A percentile compares a stretch with the other conserved stretches of the same genome.
phyloP scores from a whole-genome alignment of 2,329 filamentous ascomycete genomes.

The Diaporthe batatas region DNA sequence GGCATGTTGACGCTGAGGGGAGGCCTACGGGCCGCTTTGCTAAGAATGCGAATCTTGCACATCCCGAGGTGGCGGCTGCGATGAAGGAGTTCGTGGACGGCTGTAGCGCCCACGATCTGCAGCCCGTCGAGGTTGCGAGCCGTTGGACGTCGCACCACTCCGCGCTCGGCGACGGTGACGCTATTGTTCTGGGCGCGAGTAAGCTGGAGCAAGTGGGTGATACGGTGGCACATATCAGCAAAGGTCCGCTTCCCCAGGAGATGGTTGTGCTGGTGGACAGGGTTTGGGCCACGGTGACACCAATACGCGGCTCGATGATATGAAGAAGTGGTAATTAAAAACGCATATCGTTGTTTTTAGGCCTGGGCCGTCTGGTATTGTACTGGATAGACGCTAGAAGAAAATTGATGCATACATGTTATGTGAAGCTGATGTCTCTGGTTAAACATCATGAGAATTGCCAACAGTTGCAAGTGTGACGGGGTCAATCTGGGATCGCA shows the following conservation, averaged over 20 bases:
- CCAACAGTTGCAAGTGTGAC: no score
- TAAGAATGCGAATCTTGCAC: slow-evolving; percentile 48
- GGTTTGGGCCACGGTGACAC: slow-evolving; percentile 25
- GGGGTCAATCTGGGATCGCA: no score
- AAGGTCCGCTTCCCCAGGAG: slow-evolving; percentile 15
- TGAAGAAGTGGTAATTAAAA: neutral
- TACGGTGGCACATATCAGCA: slow-evolving; percentile 26
- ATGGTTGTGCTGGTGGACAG: slow-evolving; percentile 1
- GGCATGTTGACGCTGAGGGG: slow-evolving; percentile 47
- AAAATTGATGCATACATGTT: neutral
- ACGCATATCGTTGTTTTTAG: neutral
- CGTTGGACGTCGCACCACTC: slow-evolving; percentile 44
- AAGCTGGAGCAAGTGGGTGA: slow-evolving; percentile 40
- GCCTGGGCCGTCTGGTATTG: no score
- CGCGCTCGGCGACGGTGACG: slow-evolving; percentile 39
- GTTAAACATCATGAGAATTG: no score
- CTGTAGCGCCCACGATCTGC: slow-evolving; percentile 45
- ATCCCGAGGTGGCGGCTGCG: slow-evolving; percentile 47
- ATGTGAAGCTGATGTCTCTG: no score
- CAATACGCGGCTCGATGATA: slow-evolving; percentile 30
- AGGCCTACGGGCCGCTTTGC: slow-evolving; percentile 47
- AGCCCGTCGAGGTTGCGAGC: slow-evolving; percentile 51
- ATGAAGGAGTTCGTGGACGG: slow-evolving; percentile 50
- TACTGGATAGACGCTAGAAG: neutral
- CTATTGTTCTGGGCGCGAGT: slow-evolving; percentile 44